phyloP scores from a whole-genome alignment of 441 rosid genomes.

The Gossypium trilobum region DNA sequence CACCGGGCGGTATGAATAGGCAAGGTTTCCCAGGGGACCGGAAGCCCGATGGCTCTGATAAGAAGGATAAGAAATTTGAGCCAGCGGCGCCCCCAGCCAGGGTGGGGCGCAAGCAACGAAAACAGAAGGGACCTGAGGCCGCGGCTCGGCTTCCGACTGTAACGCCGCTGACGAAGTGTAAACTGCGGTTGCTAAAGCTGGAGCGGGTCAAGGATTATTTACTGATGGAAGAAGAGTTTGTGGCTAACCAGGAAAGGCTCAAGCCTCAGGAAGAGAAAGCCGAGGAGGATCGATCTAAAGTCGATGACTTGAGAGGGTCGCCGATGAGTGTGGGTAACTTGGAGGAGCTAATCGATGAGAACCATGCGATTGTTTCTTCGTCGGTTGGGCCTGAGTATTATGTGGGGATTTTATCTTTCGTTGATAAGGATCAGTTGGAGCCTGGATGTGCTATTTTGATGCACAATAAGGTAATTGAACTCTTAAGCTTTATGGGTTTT shows the following conservation, averaged over 20 bases:
- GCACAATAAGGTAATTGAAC: conserved; percentile 71
- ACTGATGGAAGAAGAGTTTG: conserved; percentile 93
- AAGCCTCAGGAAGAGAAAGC: conserved; percentile 98
- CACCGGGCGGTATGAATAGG: conserved; percentile 52
- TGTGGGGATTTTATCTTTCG: conserved; percentile 76
- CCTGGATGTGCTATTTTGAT: conserved; percentile 94
- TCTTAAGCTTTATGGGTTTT: conserved; percentile 2
- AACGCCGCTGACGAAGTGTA: conserved; percentile 76
- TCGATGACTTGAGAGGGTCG: conserved; percentile 83
- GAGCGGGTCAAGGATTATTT: conserved; percentile 87
- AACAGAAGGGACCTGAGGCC: conserved; percentile 86
- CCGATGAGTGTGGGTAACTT: conserved; percentile 96
- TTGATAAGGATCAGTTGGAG: conserved; percentile 88
- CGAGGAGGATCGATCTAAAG: conserved; percentile 91
- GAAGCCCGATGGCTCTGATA: conserved; percentile 49
- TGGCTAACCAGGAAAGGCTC: conserved; percentile 75
- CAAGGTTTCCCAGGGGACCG: conserved; percentile 42
- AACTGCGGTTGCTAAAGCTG: conserved; percentile 66
- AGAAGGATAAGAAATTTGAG: conserved; percentile 67
- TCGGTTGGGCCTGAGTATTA: conserved; percentile 95
- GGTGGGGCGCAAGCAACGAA: conserved; percentile 83
- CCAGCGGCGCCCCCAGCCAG: conserved; percentile 90
- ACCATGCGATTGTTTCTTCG: conserved; percentile 90
- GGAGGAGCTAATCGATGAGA: conserved; percentile 92
- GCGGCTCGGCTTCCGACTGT: conserved; percentile 85